Evolutionary conservation across 306 rosid genomes (phyloP).

Genomic region (Adenanthera pavonina): DNA sequence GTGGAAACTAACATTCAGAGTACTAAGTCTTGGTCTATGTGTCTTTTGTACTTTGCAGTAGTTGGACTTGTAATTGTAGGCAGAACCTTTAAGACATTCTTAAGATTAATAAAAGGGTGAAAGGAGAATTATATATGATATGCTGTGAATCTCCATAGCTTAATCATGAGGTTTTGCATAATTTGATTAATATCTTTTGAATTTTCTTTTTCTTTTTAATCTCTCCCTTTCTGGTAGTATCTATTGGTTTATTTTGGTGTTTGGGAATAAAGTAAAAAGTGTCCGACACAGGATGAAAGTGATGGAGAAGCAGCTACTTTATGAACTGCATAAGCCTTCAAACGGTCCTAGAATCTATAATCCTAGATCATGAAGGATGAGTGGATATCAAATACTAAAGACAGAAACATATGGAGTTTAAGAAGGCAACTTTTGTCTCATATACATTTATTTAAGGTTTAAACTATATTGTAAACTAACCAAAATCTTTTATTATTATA

Average conservation of each 20-base stretch:
- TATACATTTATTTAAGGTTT: constrained; percentile 32
- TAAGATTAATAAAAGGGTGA: constrained; percentile 21
- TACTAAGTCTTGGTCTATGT: constrained; percentile 36
- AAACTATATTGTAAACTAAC: neutral
- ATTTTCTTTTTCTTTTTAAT: neutral
- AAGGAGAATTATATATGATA: neutral
- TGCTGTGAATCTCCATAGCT: constrained; percentile 20
- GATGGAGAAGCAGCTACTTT: constrained; percentile 52
- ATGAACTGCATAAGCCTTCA: constrained; percentile 37
- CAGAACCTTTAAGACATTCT: constrained; percentile 31
- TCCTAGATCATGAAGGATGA: constrained; percentile 43
- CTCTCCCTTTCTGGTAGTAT: constrained; percentile 14
- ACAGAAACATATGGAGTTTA: constrained; percentile 31
- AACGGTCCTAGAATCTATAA: constrained; percentile 46
- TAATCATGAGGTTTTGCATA: constrained; percentile 23
- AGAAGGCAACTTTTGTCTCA: constrained; percentile 72
- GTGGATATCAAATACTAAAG: constrained; percentile 27
- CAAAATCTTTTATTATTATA: neutral
- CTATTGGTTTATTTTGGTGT: constrained; percentile 42
- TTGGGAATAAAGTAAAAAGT: constrained; percentile 86
- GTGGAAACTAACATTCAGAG: constrained; percentile 31
- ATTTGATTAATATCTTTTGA: constrained; percentile 35
- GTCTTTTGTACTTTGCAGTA: constrained; percentile 17
- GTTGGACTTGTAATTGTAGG: neutral
- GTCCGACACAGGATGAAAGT: constrained; percentile 68